These are phyloP conservation scores for Phoma sp. DNA, from an alignment of 2,329 filamentous ascomycete species.

Conservation along the genomic window DNA sequence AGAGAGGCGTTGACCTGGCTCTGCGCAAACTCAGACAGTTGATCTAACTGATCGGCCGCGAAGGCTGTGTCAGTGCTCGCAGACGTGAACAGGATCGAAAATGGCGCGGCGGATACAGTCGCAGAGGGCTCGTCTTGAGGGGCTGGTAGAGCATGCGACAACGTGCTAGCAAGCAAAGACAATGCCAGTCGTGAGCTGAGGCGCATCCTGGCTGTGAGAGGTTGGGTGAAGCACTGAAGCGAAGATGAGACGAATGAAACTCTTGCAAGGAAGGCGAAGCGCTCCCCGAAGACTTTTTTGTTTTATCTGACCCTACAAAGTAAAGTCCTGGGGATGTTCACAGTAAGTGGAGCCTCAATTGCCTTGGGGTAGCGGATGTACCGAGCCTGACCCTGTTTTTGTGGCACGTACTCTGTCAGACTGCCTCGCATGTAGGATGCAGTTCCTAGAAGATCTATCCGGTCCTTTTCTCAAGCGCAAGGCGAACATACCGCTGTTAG, in stretches of 20 bases:
- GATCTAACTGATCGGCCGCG: conserved; percentile 32
- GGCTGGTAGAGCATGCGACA: conserved; percentile 34
- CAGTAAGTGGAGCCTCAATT: conserved; percentile 1
- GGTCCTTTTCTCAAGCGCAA: background rate
- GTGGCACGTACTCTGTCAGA: conserved; percentile 1
- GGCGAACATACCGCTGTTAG: conserved; percentile 1
- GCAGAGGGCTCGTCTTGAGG: conserved; percentile 23
- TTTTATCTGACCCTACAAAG: conserved; percentile 1
- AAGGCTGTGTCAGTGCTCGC: conserved; percentile 30
- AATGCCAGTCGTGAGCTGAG: conserved; percentile 32
- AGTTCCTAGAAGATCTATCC: background rate
- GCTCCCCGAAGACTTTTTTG: background rate
- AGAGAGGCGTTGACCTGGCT: conserved; percentile 26
- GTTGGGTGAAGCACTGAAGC: background rate
- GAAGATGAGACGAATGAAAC: conserved; percentile 1
- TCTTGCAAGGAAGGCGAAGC: background rate
- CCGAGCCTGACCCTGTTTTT: background rate
- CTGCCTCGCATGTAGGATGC: background rate
- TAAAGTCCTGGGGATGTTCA: background rate
- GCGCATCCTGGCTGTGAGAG: conserved; percentile 29
- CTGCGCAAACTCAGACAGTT: conserved; percentile 31
- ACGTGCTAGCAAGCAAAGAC: conserved; percentile 29
- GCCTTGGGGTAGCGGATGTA: background rate
- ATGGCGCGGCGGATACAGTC: conserved; percentile 2
- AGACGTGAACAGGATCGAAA: conserved; percentile 21